phyloP scores from a whole-genome alignment of 345 rosid genomes.

The Syzygium grande region DNA sequence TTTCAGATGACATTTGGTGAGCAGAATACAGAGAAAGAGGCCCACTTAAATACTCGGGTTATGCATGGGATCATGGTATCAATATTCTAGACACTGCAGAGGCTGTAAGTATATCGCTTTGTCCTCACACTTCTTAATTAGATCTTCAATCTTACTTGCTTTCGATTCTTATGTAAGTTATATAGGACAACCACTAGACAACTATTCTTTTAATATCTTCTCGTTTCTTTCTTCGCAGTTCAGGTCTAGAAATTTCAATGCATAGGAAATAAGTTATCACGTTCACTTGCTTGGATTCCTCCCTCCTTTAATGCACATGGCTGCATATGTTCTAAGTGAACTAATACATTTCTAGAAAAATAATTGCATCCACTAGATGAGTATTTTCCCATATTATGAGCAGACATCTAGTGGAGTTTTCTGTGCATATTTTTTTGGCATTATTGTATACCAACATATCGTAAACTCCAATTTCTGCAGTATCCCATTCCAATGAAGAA shows the following conservation, averaged over 20 bases:
- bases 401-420: neutral
- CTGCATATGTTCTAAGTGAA: neutral
- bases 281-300: neutral
- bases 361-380: neutral
- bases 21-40: slow-evolving; percentile 82
- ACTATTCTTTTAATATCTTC: neutral
- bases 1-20: slow-evolving; percentile 88
- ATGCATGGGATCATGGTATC: slow-evolving; percentile 58
- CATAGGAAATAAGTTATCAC: neutral
- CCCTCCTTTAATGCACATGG: neutral
- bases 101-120: slow-evolving; percentile 33
- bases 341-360: neutral
- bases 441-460: neutral
- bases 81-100: slow-evolving; percentile 83
- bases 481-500: slow-evolving; percentile 76
- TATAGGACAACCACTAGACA: neutral
- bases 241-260: neutral
- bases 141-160: neutral
- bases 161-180: neutral
- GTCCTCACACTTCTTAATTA: neutral
- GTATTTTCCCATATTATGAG: neutral
- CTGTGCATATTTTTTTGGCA: neutral
- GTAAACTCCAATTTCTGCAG: slow-evolving; percentile 16
- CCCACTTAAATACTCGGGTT: slow-evolving; percentile 77
- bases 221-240: neutral